Evolutionary conservation across 73 alveolate species (phyloP).

Genomic region (Diophrys appendiculata): DNA sequence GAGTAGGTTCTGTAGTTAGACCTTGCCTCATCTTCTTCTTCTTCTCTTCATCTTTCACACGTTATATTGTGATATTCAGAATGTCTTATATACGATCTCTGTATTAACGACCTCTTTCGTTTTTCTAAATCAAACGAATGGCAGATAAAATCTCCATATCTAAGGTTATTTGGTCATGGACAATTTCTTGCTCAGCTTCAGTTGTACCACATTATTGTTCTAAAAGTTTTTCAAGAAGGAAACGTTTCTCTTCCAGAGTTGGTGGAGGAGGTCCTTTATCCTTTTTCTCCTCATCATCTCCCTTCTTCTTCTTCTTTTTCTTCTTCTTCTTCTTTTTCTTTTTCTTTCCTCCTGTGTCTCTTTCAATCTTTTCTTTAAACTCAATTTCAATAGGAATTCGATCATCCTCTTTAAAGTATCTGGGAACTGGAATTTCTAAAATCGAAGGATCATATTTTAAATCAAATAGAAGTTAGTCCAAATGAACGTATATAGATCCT

Average conservation of each 20-base stretch:
- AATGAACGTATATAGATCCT: slow-evolving; percentile 80
- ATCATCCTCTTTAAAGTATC: slow-evolving; percentile 91
- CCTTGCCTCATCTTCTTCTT: slow-evolving; percentile 67
- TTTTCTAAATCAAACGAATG: slow-evolving; percentile 79
- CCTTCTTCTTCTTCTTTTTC: slow-evolving; percentile 60
- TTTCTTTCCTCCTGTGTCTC: slow-evolving; percentile 44
- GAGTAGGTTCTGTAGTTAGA: slow-evolving; percentile 43
- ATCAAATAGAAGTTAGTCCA: slow-evolving; percentile 94
- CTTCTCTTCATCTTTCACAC: slow-evolving; percentile 47
- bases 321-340: slow-evolving; percentile 65
- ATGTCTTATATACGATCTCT: slow-evolving; percentile 62
- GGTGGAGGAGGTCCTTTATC: slow-evolving; percentile 63
- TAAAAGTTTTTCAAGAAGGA: slow-evolving; percentile 63
- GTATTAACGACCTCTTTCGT: slow-evolving; percentile 91
- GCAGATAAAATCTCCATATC: slow-evolving; percentile 67
- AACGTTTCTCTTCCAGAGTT: slow-evolving; percentile 69
- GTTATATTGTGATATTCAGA: slow-evolving; percentile 40
- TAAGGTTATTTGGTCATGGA: slow-evolving; percentile 60
- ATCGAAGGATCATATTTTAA: slow-evolving; percentile 89
- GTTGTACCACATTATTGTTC: slow-evolving; percentile 62
- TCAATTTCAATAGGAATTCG: slow-evolving; percentile 63
- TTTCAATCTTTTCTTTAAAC: slow-evolving; percentile 55
- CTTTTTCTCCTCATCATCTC: slow-evolving; percentile 63
- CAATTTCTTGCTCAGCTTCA: slow-evolving; percentile 74
- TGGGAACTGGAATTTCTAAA: slow-evolving; percentile 93